Evolutionary conservation across 441 rosid genomes (phyloP).

Genomic region (Metrosideros polymorpha): DNA sequence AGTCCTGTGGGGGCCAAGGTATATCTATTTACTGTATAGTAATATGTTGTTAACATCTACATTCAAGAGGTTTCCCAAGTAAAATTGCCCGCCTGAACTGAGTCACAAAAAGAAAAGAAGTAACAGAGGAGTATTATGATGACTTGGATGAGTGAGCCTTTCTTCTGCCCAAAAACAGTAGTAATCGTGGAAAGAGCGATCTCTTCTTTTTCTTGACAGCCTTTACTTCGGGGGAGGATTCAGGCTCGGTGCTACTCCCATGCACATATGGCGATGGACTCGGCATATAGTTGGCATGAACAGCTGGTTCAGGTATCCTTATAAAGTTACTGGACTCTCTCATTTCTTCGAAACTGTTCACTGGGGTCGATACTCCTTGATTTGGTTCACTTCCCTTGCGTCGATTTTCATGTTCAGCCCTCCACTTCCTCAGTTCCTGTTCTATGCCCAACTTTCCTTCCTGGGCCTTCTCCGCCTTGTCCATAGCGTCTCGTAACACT

Average conservation of each 20-base stretch:
- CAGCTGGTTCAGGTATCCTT: constrained; percentile 11
- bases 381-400: constrained; percentile 45
- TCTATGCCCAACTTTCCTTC: constrained; percentile 76
- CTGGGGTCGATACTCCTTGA: constrained; percentile 23
- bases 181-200: neutral
- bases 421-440: constrained; percentile 84
- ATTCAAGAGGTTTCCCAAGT: neutral
- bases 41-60: neutral
- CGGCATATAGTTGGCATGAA: constrained; percentile 2
- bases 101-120: neutral
- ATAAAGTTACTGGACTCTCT: constrained; percentile 23
- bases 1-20: neutral
- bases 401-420: constrained; percentile 77
- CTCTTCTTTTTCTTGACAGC: neutral
- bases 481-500: constrained; percentile 52
- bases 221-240: constrained; percentile 15
- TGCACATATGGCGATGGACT: constrained; percentile 26
- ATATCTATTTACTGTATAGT: neutral
- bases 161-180: neutral
- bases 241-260: constrained; percentile 27
- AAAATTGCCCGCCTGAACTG: neutral
- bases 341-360: constrained; percentile 24
- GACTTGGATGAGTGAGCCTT: neutral
- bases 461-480: constrained; percentile 80
- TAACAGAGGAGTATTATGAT: neutral